Evolutionary conservation across 371 early-diverging fungal species (phyloP).

Genomic region (Nematocida major): DNA sequence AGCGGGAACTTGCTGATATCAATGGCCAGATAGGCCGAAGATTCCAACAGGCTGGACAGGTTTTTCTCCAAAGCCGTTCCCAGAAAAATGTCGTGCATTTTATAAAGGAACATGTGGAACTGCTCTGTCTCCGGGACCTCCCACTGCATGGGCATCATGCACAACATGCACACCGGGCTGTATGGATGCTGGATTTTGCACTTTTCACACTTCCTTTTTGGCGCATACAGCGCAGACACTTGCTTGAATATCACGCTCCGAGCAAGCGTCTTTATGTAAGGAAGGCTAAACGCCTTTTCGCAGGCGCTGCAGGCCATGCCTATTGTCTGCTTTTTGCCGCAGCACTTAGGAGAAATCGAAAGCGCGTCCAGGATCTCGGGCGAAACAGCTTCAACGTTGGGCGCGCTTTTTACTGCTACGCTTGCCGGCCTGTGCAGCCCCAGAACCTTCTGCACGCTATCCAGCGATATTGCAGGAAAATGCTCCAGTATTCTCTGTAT

Average conservation of each 20-base stretch:
- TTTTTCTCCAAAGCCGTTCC: not conserved
- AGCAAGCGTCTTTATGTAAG: slow-evolving; percentile 49
- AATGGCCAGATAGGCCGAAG: not conserved
- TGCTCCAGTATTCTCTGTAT: slow-evolving; percentile 62
- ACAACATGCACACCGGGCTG: not conserved
- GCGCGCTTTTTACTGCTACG: slow-evolving; percentile 19
- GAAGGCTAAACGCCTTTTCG: slow-evolving; percentile 6
- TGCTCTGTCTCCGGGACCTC: not conserved
- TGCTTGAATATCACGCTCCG: slow-evolving; percentile 46
- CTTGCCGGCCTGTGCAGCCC: not conserved
- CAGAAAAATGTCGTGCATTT: not conserved
- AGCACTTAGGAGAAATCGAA: slow-evolving; percentile 57
- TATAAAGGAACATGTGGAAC: slow-evolving; percentile 18
- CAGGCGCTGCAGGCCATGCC: slow-evolving; percentile 53
- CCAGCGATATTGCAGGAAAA: slow-evolving; percentile 20
- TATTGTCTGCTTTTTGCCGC: slow-evolving; percentile 52
- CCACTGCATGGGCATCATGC: slow-evolving; percentile 6
- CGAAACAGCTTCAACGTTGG: slow-evolving; percentile 48
- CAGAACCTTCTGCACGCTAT: slow-evolving; percentile 26
- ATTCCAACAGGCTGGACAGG: not conserved
- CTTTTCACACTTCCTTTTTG: not conserved
- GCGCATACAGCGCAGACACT: slow-evolving; percentile 29
- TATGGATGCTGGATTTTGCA: slow-evolving; percentile 7
- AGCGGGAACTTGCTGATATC: slow-evolving; percentile 23
- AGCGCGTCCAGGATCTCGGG: slow-evolving; percentile 23